These are phyloP conservation scores for Fraxinus nigra DNA, from an alignment of 305 asterid species.

Conservation along the genomic window DNA sequence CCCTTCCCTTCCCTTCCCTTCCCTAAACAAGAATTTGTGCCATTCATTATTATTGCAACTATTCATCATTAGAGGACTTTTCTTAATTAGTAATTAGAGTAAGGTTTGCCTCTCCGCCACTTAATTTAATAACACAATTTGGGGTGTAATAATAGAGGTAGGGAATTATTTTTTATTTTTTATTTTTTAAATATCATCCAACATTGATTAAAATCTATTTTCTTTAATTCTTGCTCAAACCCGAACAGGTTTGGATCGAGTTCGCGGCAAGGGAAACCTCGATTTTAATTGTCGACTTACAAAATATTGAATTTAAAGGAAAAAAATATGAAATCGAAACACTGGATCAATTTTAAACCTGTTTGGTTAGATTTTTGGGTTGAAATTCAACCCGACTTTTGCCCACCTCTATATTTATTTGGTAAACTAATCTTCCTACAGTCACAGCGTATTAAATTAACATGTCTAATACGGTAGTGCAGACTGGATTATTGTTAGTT, in stretches of 20 bases:
- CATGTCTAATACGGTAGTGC: no score
- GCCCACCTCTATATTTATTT: no score
- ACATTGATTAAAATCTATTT: neutral
- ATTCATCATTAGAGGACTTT: conserved; percentile 2
- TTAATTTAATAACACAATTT: neutral
- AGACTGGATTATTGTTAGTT: no score
- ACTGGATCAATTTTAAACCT: no score
- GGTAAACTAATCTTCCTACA: no score
- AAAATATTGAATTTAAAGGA: no score
- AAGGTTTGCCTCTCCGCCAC: conserved; percentile 5
- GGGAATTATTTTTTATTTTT: neutral
- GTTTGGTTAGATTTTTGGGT: no score
- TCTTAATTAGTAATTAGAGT: neutral
- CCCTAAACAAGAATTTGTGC: neutral
- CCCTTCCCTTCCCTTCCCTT: conserved; percentile 26
- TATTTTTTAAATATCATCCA: neutral
- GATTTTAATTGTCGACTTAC: no score
- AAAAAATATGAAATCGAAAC: no score
- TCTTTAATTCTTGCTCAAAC: neutral
- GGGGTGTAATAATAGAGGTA: neutral
- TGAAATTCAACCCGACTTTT: no score
- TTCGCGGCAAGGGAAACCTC: neutral
- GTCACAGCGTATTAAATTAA: no score
- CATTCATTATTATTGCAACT: conserved; percentile 7
- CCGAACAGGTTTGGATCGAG: neutral